Base-by-base conservation (phyloP, 73 alveolate species). In the Tetrahymena malaccensis region DNA sequence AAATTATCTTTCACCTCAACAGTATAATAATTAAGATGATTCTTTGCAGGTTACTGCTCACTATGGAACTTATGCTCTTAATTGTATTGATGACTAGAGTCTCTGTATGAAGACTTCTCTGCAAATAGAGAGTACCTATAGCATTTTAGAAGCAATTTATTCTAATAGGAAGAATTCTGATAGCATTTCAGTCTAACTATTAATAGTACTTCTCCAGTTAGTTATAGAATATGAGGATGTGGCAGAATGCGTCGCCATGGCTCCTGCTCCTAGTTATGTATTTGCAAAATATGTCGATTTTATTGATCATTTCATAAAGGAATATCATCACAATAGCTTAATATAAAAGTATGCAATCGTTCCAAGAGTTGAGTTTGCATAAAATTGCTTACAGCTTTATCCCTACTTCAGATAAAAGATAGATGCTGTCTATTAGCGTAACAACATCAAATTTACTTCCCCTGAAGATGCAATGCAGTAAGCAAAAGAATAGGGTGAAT, bases 211-310 rank as follows among this genome's bases (percentile, higher is more conserved):
- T 31, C 89, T 70, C 37, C 37, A 70, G 31, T 12, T 70, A 27
- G 89, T 70, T 0, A 70, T 70, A 22, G 89, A 70, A 70, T 25
- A 70, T n/a, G 89, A 70, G 5, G 89, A 70, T 70, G 25, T 70
- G 3, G 89, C 89, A 27, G 89, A 70, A 11, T 95, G 89, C 55
- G 25, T 95, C 34, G 95, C 94, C 31, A 55, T 85, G 33, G 31
- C 94, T 27, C 95, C 97, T 10, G 58, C 97, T 1, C 97, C 97
- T 33, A 50, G 94, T 50, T 89, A 95, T 95, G 15, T 95, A 34
- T 95, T 55, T 34, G 84, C 95, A 21, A 95, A 95, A 56, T 95
- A 95, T 35, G 94, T 93, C 12, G 97, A 95, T 56, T 95, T 94
- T 94, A 85, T 95, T 89, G 93, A 85, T 15, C 43, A 56, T 25